A percentile compares a stretch with the other conserved stretches of the same genome.
Conservation (phyloP, 805 yeast genomes). For the Vanderwaltozyma polyspora region DNA sequence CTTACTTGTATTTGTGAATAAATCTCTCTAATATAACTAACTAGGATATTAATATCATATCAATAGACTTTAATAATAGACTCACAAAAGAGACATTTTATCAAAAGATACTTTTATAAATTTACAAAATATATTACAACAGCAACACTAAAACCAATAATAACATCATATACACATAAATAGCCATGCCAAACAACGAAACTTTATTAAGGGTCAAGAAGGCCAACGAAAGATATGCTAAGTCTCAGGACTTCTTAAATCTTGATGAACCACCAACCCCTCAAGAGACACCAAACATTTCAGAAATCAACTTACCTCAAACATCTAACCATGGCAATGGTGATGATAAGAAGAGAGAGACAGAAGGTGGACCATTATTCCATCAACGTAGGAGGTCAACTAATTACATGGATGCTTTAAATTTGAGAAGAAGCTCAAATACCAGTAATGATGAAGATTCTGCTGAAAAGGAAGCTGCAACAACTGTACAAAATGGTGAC, state of each 20-base stretch:
- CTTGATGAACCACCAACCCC: slow-evolving; percentile 18
- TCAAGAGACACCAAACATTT: slow-evolving; percentile 7
- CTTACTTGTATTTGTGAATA: no score
- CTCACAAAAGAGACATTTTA: no score
- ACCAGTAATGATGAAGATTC: slow-evolving; percentile 1
- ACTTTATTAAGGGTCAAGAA: no score
- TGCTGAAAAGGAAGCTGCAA: not conserved
- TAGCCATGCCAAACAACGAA: not conserved
- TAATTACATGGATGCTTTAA: slow-evolving; percentile 13
- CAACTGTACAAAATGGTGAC: not conserved
- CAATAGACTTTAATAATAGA: no score
- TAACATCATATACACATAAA: not conserved
- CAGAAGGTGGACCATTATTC: not conserved
- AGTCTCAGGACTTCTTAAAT: slow-evolving; percentile 7
- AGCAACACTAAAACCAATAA: no score
- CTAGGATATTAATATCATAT: no score
- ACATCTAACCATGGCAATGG: slow-evolving; percentile 3
- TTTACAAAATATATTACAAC: no score
- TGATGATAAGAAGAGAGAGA: not conserved
- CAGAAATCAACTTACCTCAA: not conserved
- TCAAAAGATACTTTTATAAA: no score
- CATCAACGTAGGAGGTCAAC: slow-evolving; percentile 10
- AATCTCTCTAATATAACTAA: no score
- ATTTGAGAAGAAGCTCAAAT: slow-evolving; percentile 1
- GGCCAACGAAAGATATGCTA: not conserved